These are phyloP conservation scores for Aquilaria yunnanensis DNA, from an alignment of 345 rosid species.

Conservation along the genomic window DNA sequence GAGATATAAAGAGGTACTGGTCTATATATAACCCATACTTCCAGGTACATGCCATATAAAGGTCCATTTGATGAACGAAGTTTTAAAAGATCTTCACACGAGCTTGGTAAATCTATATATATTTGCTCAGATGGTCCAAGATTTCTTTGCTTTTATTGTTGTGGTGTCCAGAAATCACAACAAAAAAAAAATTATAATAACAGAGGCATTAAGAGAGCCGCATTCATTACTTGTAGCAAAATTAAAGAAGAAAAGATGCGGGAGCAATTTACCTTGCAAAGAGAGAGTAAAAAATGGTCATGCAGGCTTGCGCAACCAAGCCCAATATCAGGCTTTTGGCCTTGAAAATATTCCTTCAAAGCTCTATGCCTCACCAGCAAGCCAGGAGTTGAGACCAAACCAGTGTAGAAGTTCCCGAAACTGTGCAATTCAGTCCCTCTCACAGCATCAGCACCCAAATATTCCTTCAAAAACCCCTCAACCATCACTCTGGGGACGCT, in stretches of 20 bases:
- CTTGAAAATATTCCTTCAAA: slow-evolving; percentile 50
- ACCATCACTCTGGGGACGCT: slow-evolving; percentile 82
- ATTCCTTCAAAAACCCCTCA: slow-evolving; percentile 64
- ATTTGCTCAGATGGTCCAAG: no score
- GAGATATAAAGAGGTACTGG: no score
- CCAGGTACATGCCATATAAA: no score
- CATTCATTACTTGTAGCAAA: neutral
- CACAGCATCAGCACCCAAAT: slow-evolving; percentile 51
- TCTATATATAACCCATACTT: no score
- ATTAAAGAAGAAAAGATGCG: neutral
- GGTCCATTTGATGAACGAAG: no score
- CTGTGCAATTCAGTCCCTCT: slow-evolving; percentile 67
- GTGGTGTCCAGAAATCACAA: no score
- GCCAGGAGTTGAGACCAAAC: slow-evolving; percentile 60
- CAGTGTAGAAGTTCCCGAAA: slow-evolving; percentile 46
- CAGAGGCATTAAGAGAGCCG: no score
- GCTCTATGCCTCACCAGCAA: slow-evolving; percentile 55
- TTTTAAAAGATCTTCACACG: no score
- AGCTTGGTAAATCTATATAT: no score
- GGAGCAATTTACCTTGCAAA: slow-evolving; percentile 52
- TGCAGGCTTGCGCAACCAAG: slow-evolving; percentile 51
- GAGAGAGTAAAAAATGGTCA: slow-evolving; percentile 61
- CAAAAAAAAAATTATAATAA: no score
- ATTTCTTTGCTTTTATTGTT: no score
- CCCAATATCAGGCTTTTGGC: slow-evolving; percentile 49